phyloP scores from a whole-genome alignment of 768 basidiomycete species.

The Clavulina sp. region DNA sequence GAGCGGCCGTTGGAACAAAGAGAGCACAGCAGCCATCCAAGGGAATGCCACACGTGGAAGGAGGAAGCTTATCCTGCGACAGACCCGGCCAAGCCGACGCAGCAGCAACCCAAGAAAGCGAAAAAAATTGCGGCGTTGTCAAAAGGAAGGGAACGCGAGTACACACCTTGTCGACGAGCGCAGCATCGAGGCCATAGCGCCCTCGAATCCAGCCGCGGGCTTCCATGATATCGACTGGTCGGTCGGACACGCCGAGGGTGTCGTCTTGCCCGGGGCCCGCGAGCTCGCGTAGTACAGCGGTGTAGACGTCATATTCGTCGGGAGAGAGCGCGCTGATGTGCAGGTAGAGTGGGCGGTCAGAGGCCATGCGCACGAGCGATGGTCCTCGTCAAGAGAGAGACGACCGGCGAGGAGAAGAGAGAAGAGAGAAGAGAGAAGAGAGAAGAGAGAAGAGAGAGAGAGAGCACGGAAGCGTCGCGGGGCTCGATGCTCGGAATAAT shows the following conservation, averaged over 20 bases:
- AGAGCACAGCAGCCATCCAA: too few relatives aligned
- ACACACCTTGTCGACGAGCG: conserved; percentile 10
- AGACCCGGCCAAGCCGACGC: too few relatives aligned
- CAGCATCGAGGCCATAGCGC: conserved; percentile 12
- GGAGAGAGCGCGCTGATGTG: conserved; percentile 10
- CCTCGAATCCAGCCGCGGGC: conserved; percentile 11
- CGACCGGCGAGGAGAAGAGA: too few relatives aligned
- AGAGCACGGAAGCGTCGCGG: too few relatives aligned
- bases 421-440: too few relatives aligned
- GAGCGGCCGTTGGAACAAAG: too few relatives aligned
- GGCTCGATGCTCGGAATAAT: too few relatives aligned
- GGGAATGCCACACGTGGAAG: neutral
- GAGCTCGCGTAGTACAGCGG: conserved; percentile 8
- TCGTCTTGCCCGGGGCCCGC: neutral
- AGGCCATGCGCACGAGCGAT: too few relatives aligned
- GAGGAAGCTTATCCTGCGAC: neutral
- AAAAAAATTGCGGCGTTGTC: too few relatives aligned
- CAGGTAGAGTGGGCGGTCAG: conserved; percentile 10
- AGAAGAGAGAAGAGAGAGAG: too few relatives aligned
- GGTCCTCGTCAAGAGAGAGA: too few relatives aligned
- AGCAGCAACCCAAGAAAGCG: too few relatives aligned
- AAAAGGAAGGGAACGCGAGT: neutral
- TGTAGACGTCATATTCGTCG: conserved; percentile 9
- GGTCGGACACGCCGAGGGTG: neutral
- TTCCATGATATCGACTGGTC: conserved; percentile 6